Conservation (phyloP, 2,329 filamentous ascomycete genomes). For the Ophiostoma perfectum region DNA sequence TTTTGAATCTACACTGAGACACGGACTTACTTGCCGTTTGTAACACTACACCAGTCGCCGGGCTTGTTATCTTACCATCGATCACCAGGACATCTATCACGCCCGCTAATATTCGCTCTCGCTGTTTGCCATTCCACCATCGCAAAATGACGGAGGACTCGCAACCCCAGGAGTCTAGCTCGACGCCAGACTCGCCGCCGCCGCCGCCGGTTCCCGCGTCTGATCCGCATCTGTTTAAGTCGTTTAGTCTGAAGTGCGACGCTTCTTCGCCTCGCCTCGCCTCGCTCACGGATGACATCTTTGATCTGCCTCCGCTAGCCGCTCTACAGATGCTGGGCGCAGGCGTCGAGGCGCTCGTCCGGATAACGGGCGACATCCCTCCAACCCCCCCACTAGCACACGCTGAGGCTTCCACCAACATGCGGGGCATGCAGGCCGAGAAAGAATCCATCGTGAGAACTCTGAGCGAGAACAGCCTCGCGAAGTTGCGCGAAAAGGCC, state of each 20-base stretch:
- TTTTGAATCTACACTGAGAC: no score
- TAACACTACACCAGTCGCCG: no score
- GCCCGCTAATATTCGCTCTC: no score
- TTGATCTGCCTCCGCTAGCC: constrained; percentile 63
- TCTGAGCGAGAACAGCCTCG: constrained; percentile 51
- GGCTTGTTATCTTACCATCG: no score
- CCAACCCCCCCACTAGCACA: constrained; percentile 67
- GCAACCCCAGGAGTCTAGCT: neutral
- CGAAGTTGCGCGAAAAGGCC: constrained; percentile 41
- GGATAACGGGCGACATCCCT: constrained; percentile 70
- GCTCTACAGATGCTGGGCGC: constrained; percentile 76
- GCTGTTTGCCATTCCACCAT: neutral
- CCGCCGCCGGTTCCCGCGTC: constrained; percentile 41
- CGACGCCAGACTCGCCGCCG: constrained; percentile 30
- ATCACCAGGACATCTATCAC: no score
- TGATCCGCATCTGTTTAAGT: constrained; percentile 33
- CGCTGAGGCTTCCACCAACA: constrained; percentile 55
- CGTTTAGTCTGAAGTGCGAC: neutral
- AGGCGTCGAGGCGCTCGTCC: constrained; percentile 64
- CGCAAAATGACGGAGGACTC: neutral
- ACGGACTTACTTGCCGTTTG: no score
- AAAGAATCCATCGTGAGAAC: constrained; percentile 56
- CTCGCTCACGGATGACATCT: constrained; percentile 56
- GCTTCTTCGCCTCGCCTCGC: constrained; percentile 23
- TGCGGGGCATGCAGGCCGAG: constrained; percentile 58